Evolutionary conservation across 2,329 filamentous ascomycete genomes (phyloP), one percentile per base, ranked within the genome.

Genomic region (Phialocephala sp.): DNA sequence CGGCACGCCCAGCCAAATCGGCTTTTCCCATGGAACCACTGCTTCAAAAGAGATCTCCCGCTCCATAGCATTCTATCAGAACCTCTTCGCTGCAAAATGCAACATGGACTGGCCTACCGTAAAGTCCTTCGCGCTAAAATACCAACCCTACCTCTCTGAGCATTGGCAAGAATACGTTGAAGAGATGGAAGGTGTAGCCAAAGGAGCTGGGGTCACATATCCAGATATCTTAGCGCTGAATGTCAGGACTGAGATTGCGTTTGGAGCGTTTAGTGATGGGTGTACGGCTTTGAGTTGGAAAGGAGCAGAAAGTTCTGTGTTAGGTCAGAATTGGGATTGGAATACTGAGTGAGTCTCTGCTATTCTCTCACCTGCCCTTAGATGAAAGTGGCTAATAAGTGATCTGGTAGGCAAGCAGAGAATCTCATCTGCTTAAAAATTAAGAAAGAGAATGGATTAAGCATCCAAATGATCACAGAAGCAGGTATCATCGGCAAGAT

Each of bases 231-330:
- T 85, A 4, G 83, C 83, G 1, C 69, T 85, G 55, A 85, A 85
- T 65, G 81, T 84, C 4, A 76, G 83, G 4, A 85, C 82, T 0
- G 83, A 85, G 69, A 84, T 85, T 62, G 80, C 80, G 0, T 84
- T 84, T 68, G 83, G 83, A 0, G 65, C 80, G 20, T 84, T 83
- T 64, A 80, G 74, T 58, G 83, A 85, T 71, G 83, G 83, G 5
- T 85, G 83, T 68, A 85, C 83, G 4, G 78, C 80, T 27, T 67
- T 85, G 8, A 76, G 77, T 1, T 84, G 81, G 71, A 54, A 63
- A 12, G 59, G 50, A 1, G 78, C 69, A 71, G 15, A 77, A 72
- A 4, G 55, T 9, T 59, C 45, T 22, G 65, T 69, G 22, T 52
- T 75, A 20, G 73, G 66, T 1, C 74, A 76, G 67, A 76, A 76